Base-by-base conservation (phyloP, 2,329 filamentous ascomycete genomes). In the Claviceps paspali region DNA sequence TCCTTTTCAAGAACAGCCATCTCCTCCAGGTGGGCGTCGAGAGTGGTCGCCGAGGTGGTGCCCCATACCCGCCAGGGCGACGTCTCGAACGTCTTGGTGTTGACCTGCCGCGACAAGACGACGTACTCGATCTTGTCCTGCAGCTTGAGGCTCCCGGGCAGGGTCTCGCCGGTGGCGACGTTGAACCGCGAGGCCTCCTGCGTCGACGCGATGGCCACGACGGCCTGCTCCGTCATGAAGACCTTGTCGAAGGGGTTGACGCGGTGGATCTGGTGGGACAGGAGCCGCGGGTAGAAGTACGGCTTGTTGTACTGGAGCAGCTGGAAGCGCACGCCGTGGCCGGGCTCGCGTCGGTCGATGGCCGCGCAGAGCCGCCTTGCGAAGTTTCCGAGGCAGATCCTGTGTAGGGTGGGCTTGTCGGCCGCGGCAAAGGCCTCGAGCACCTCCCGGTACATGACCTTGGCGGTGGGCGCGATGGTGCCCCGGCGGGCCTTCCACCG, bases 61-160 rank as follows among this genome's bases (percentile, higher is more conserved):
- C 79, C 79, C 69, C 77, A 79, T 35, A 82, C 54, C 51, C 62
- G 65, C 79, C 79, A 84, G 2, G 65, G 60, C 21, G 54, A 57
- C 39, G 64, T 53, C 49, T 61, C 51, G 45, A 61, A 70, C 15
- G 68, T 70, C 38, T 50, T 54, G 33, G 56, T 59, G 49, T 66
- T 57, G 30, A 69, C 43, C 22, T 55, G 39, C 21, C 64, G 50
- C 49, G 74, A 71, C 32, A 84, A 45, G 28, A 81, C 76, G 4
- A 84, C 44, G 49, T 82, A 73, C 61, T 85, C 80, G 2, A 65
- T 53, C 46, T 77, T 64, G 35, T 70, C 59, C 48, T 69, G 67
- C 44, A 67, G 60, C 49, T 65, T 64, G 31, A 64, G 62, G 41
- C 57, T 63, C 2, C 65, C 67, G 1, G 61, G 55, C 6, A 72